Percentiles rank a stretch among this genome's conserved stretches.
Evolutionary conservation across 2,329 filamentous ascomycete genomes (phyloP).

Genomic region (Daldinia sp.): DNA sequence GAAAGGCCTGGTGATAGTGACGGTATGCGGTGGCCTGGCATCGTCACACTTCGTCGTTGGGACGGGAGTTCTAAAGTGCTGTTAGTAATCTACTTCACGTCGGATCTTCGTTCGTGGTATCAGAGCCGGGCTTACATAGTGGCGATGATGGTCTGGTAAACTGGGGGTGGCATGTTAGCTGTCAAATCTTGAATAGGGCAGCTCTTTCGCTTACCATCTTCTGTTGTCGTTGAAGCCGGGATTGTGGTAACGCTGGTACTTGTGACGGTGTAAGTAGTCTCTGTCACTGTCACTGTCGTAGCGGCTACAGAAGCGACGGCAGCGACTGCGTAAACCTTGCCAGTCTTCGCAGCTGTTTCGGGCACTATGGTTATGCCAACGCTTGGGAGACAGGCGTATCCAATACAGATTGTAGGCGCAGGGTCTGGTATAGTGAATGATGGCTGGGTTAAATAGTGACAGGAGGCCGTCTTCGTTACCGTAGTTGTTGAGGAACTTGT

Average conservation of each 20-base stretch:
- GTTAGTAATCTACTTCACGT: conserved; percentile 6
- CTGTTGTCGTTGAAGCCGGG: conserved; percentile 47
- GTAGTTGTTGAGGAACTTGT: conserved; percentile 48
- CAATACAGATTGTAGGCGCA: conserved; percentile 26
- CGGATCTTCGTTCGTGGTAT: background rate
- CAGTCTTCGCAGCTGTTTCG: conserved; percentile 27
- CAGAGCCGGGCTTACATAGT: conserved; percentile 41
- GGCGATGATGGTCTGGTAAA: conserved; percentile 46
- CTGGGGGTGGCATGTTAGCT: conserved; percentile 32
- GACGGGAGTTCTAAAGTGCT: conserved; percentile 44
- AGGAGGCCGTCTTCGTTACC: conserved; percentile 45
- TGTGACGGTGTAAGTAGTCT: conserved; percentile 45
- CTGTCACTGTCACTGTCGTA: conserved; percentile 50
- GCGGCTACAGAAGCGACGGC: conserved; percentile 42
- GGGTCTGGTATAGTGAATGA: conserved; percentile 34
- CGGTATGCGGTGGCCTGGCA: conserved; percentile 39
- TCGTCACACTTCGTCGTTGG: conserved; percentile 48
- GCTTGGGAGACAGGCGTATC: conserved; percentile 20
- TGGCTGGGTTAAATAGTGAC: conserved; percentile 47
- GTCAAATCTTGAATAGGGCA: background rate
- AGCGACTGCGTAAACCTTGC: conserved; percentile 15
- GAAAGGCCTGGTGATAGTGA: conserved; percentile 45
- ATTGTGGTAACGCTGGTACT: conserved; percentile 45
- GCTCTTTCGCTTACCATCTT: conserved; percentile 43
- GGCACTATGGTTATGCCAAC: background rate